Conservation (phyloP, 1,139 yeast species). For the Pichia sp. region DNA sequence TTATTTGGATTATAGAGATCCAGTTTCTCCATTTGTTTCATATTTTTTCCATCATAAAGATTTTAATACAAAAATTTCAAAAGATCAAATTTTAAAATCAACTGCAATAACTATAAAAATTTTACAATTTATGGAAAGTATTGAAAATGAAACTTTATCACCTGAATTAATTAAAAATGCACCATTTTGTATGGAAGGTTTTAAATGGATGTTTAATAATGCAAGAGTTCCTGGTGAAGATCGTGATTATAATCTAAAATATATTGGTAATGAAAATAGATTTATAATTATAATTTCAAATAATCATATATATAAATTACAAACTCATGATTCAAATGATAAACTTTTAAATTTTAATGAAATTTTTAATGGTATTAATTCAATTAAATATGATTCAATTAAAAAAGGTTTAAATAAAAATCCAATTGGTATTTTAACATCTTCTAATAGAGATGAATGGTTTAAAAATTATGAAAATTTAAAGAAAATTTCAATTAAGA, state of each 20-base stretch:
- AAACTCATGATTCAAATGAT: conserved; percentile 55
- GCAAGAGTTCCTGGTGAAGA: conserved; percentile 68
- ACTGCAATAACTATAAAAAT: conserved; percentile 54
- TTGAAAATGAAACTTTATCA: conserved; percentile 55
- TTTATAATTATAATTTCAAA: conserved; percentile 69
- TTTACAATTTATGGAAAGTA: conserved; percentile 46
- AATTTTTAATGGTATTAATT: conserved; percentile 59
- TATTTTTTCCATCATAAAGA: conserved; percentile 86
- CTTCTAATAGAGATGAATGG: conserved; percentile 85
- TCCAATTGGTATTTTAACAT: conserved; percentile 70
- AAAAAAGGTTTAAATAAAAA: conserved; percentile 39
- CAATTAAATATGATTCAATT: conserved; percentile 42
- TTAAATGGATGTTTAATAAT: conserved; percentile 86
- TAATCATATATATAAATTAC: conserved; percentile 78
- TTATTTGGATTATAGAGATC: conserved; percentile 85
- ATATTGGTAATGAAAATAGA: conserved; percentile 49
- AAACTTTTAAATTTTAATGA: conserved; percentile 52
- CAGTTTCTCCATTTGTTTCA: conserved; percentile 88
- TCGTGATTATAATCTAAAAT: conserved; percentile 50
- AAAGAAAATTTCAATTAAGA: conserved; percentile 35
- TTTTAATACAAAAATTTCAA: conserved; percentile 45
- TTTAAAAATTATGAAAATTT: conserved; percentile 55
- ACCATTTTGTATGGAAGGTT: conserved; percentile 93
- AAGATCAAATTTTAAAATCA: conserved; percentile 72
- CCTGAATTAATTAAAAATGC: conserved; percentile 77